Base-by-base conservation (phyloP, 805 yeast species). In the Kluyveromyces dobzhanskii region DNA sequence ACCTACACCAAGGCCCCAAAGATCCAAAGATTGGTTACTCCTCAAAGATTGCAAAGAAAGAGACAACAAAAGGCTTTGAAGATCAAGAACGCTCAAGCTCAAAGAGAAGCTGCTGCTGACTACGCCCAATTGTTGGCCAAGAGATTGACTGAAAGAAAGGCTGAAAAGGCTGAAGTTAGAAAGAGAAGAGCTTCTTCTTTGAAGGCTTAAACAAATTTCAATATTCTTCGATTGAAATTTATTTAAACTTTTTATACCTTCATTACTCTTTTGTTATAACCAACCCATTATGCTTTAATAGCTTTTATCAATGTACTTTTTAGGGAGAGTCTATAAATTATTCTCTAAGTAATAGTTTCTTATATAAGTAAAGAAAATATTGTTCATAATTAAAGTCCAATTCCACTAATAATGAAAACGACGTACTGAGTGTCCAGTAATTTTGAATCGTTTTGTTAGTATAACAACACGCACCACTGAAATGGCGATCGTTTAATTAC, bases 91-190 rank as follows among this genome's bases (percentile, higher is more conserved):
- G 97, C 97, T 70, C 95, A 86, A 79, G 87, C 85, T 66, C 95
- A 87, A 76, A 87, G 95, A 86, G 97, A 92, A 72, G 96, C 95
- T 75, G 98, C 99, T 73, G 95, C 97, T 67, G 98, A 92, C 75
- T 92, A 92, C 82, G 94, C 97, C 67, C 95, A 88, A 76, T 78
- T 92, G 68, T 79, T 92, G 70, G 97, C 99, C 68, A 76, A 86
- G 78, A 90, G 97, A 75, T 83, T 90, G 71, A 84, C 86, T 73
- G 97, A 90, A 76, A 86, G 88, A 77, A 90, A 90, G 80, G 90
- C 94, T 69, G 95, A 86, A 75, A 85, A 78, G 78, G 96, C 95
- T 74, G 97, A 87, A 78, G 79, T 84, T 74, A 87, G 84, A 78
- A 90, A 90, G 95, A 87, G 97, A 84, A 87, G 98, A 80, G 97